Base-by-base conservation (phyloP, 2,329 filamentous ascomycete genomes). In the Aspergillus sp. region DNA sequence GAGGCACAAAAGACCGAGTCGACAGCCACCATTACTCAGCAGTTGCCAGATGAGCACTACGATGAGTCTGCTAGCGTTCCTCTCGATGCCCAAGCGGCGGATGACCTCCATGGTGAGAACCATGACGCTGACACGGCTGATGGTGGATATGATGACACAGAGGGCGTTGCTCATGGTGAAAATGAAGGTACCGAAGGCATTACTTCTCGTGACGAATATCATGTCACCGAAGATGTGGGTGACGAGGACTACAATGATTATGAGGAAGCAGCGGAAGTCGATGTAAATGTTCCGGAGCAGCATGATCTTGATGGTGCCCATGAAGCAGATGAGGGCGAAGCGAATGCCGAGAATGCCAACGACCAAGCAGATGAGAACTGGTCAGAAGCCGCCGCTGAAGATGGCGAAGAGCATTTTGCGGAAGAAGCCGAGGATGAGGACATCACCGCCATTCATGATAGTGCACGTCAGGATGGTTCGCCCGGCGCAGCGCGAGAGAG, bases 141-240 rank as follows among this genome's bases (percentile, higher is more conserved):
- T 24, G 25, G 36, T 28, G 42, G 78, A 45, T 60, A 56, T 19
- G 43, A 55, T 15, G 55, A 60, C 8, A 25, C 24, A 2, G 43
- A 37, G 30, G 46, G 39, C 14, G 24, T 24, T 6, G 41, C 35
- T 20, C 29, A 26, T 15, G 29, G 34, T 4, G 35, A 42, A 12
- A 35, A 22, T 22, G 19, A 22, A 6, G 19, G 10, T 5, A 10
- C 19, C 10, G 6, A 22, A 22, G 19, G 19, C 6, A 22, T 10
- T 6, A 22, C 6, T 22, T 5, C 19, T 22, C 19, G 17, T 19
- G 37, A 37, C 22, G 33, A 34, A 15, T 35, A 41, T 15, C 39
- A 51, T 20, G 33, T 35, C 8, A 42, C 48, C 33, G 44, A 43
- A 22, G 19, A n/a, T 22, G 19, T 6, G 6, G 10, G 6, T 10